phyloP scores from a whole-genome alignment of 2,329 filamentous ascomycete species.

The Aspergillus sp. region DNA sequence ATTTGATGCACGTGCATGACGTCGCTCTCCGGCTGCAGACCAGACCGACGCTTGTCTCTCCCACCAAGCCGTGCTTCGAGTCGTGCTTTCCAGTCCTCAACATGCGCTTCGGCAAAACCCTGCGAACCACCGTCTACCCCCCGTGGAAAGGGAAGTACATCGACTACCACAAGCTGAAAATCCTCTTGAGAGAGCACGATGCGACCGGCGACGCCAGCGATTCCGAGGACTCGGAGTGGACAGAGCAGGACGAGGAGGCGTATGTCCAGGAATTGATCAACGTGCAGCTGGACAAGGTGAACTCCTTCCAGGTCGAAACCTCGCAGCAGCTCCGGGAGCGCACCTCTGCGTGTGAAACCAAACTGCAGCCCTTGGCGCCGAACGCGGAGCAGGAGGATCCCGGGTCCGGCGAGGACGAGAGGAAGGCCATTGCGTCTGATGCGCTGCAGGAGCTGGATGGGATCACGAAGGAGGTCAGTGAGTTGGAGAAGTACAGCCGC shows the following conservation, averaged over 20 bases:
- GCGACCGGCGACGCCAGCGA: slow-evolving; percentile 35
- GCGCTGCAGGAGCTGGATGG: slow-evolving; percentile 71
- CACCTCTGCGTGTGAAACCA: slow-evolving; percentile 58
- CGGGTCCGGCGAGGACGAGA: slow-evolving; percentile 33
- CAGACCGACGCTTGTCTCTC: no score
- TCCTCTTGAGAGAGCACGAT: slow-evolving; percentile 70
- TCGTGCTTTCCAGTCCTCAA: no score
- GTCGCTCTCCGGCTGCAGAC: not conserved
- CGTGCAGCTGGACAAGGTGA: slow-evolving; percentile 88
- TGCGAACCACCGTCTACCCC: slow-evolving; percentile 67
- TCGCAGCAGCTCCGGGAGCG: slow-evolving; percentile 73
- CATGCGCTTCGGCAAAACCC: slow-evolving; percentile 91
- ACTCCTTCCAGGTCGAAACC: slow-evolving; percentile 75
- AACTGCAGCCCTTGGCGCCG: slow-evolving; percentile 50
- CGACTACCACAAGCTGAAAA: slow-evolving; percentile 89
- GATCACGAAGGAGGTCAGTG: slow-evolving; percentile 83
- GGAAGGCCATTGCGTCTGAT: slow-evolving; percentile 51
- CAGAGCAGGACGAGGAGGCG: slow-evolving; percentile 81
- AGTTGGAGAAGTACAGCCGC: slow-evolving; percentile 88
- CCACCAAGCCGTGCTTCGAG: no score
- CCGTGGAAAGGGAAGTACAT: slow-evolving; percentile 94
- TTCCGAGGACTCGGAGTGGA: slow-evolving; percentile 62
- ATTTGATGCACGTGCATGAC: no score
- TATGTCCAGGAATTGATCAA: slow-evolving; percentile 96
- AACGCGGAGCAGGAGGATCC: slow-evolving; percentile 25